Evolutionary conservation across 257 asterid species (phyloP).

Genomic region (Solanum chaucha): DNA sequence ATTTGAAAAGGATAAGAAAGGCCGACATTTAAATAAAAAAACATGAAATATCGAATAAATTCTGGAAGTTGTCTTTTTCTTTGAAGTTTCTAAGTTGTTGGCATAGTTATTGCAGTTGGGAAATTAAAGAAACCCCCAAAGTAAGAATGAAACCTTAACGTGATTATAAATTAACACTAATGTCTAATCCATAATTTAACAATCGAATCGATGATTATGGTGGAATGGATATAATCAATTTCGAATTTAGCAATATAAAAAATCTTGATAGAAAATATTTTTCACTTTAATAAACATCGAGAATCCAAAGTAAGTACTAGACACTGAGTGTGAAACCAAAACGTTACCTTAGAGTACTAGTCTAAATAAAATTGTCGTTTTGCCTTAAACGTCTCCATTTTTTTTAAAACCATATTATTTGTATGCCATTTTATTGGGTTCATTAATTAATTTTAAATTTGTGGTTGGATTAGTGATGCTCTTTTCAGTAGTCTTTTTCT

Average conservation of each 20-base stretch:
- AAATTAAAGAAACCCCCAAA: background rate
- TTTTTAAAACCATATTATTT: background rate
- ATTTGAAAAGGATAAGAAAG: background rate
- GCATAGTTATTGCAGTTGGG: background rate
- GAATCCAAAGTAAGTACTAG: no score
- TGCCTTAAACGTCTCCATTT: background rate
- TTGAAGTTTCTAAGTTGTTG: background rate
- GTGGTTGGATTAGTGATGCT: background rate
- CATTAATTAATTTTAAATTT: background rate
- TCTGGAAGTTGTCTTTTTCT: background rate
- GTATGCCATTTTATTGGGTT: background rate
- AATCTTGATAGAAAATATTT: background rate
- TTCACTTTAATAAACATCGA: background rate
- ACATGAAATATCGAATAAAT: background rate
- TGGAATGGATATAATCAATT: background rate
- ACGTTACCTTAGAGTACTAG: background rate
- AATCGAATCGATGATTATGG: background rate
- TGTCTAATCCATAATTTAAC: background rate
- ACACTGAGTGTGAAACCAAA: background rate
- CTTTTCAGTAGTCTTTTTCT: background rate
- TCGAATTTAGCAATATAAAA: background rate
- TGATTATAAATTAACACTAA: background rate
- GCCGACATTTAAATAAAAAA: background rate
- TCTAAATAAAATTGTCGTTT: background rate
- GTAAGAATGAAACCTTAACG: background rate